Evolutionary conservation across 495 filamentous ascomycete genomes (phyloP), one percentile per base, ranked within the genome.

Genomic region (Cenococcum geophilum): DNA sequence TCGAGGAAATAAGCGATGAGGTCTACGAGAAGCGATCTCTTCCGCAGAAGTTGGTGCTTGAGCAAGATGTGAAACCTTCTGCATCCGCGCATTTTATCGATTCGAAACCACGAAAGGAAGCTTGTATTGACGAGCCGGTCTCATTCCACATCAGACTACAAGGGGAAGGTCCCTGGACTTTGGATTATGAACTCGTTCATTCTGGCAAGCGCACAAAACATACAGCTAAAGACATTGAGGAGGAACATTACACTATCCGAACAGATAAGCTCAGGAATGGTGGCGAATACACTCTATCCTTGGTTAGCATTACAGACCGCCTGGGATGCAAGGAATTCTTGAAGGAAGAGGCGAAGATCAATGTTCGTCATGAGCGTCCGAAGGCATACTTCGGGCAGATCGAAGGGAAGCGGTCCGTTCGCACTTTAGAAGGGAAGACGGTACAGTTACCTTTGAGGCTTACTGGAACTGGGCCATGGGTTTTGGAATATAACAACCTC

Each of bases 161-260:
- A 55, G 93, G 95, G 35, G 90, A 96, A 61, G 77, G 82, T 20
- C 93, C 93, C 0, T 95, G 90, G 79, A 87, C 76, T n/a, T 71
- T 98, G 8, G 89, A 96, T 65, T 98, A 96, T 75, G 93, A 97
- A 70, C 75, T 97, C 32, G 80, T 96, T n/a, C 88, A 97, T 70
- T 85, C 87, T 61, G 91, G 91, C 36, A 95, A 88, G 75, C 82
- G 89, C 54, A 83, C 80, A 23, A 86, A 87, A 50, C 77, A 86
- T 61, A 80, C 80, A 22, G 76, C 83, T n/a, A 76, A 82, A 8
- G 80, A 76, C 49, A 86, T 95, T 45, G 76, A 83, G 14, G 76
- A 75, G 12, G 73, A 79, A 21, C 65, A 78, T 18, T 83, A 84
- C 58, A 85, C 78, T 23, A 91, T 98, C 68, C 78, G 79, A 27